These are phyloP conservation scores for Roridomyces roridus DNA, from an alignment of 768 basidiomycete genomes.

Conservation along the genomic window DNA sequence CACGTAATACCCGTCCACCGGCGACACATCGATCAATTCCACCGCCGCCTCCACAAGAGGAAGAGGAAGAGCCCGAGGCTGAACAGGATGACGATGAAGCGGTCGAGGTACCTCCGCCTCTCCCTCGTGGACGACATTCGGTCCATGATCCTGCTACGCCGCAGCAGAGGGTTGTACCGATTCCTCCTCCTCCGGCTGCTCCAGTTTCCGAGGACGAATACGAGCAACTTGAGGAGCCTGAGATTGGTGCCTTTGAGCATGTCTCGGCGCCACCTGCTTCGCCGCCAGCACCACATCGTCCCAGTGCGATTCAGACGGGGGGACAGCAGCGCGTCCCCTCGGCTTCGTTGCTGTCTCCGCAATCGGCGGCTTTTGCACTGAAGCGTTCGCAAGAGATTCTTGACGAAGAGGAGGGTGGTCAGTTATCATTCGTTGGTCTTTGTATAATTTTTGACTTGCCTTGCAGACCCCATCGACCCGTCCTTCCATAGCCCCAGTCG, in stretches of 20 bases:
- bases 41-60: slow-evolving; percentile 14
- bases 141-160: not conserved
- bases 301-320: slow-evolving; percentile 11
- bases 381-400: slow-evolving; percentile 48
- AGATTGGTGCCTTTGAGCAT: slow-evolving; percentile 21
- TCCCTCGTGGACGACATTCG: slow-evolving; percentile 6
- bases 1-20: slow-evolving; percentile 2
- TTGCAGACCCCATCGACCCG: slow-evolving; percentile 73
- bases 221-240: slow-evolving; percentile 21
- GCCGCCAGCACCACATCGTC: slow-evolving; percentile 1
- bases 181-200: too few relatives aligned
- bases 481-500: slow-evolving; percentile 60
- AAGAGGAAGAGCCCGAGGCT: slow-evolving; percentile 11
- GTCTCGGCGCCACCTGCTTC: slow-evolving; percentile 5
- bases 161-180: too few relatives aligned
- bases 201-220: slow-evolving; percentile 14
- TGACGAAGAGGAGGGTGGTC: slow-evolving; percentile 70
- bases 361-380: slow-evolving; percentile 9
- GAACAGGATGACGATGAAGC: slow-evolving; percentile 25
- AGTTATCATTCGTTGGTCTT: slow-evolving; percentile 26
- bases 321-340: not conserved
- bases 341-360: slow-evolving; percentile 14
- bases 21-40: slow-evolving; percentile 17
- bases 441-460: slow-evolving; percentile 10
- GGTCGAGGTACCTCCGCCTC: slow-evolving; percentile 18